Conservation (phyloP, 306 rosid genomes). For the Ochetophila trinervis region DNA sequence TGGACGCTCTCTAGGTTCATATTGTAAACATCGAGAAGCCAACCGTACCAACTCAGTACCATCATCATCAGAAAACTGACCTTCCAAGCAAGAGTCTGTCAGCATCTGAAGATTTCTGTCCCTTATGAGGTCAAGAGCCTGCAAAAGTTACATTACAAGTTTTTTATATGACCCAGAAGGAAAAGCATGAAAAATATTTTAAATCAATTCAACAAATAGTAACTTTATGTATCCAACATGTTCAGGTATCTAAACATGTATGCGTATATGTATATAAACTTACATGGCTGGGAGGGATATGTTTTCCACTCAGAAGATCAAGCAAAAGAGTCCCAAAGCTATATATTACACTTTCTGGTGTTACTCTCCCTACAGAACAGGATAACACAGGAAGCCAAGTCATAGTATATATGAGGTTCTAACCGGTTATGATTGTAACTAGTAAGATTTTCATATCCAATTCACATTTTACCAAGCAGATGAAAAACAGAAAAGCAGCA, state of each 20-base stretch:
- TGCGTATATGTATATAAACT: constrained; percentile 11
- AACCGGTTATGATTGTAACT: constrained; percentile 1
- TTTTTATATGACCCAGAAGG: neutral
- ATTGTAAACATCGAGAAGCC: constrained; percentile 72
- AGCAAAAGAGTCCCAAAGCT: constrained; percentile 86
- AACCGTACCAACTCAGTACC: constrained; percentile 70
- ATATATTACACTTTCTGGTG: constrained; percentile 77
- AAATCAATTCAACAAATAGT: neutral
- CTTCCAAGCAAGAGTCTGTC: constrained; percentile 82
- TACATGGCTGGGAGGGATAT: constrained; percentile 82
- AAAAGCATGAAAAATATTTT: constrained; percentile 8
- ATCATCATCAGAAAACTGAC: constrained; percentile 68
- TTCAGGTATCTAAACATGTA: neutral
- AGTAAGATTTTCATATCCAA: neutral
- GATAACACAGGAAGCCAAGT: constrained; percentile 3
- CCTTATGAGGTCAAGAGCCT: constrained; percentile 80
- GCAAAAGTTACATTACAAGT: constrained; percentile 16
- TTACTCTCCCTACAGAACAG: constrained; percentile 61
- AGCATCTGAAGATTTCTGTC: constrained; percentile 82
- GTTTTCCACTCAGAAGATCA: constrained; percentile 84
- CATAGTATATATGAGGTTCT: constrained; percentile 1
- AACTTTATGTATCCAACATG: neutral
- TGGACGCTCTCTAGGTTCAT: constrained; percentile 81
- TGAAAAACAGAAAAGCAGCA: neutral
- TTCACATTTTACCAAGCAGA: constrained; percentile 4